A percentile compares a stretch with the other conserved stretches of the same genome.
phyloP scores from a whole-genome alignment of 75 land plant species.

The Ceratopteris richardii region DNA sequence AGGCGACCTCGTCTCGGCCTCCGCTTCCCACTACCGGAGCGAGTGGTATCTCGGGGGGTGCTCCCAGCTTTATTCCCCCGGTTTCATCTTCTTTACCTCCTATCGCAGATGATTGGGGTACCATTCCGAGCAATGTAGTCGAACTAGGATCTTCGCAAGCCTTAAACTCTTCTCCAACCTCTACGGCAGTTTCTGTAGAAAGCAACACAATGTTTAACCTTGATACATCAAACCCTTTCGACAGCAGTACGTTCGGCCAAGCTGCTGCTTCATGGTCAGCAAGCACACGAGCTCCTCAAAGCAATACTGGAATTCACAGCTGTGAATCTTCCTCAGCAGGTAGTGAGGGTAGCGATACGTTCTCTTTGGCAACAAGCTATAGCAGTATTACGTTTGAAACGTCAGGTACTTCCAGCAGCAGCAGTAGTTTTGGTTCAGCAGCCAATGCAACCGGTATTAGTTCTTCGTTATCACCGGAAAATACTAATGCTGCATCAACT shows the following conservation, averaged over 20 bases:
- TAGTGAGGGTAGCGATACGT: background rate
- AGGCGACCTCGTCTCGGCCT: background rate
- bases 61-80: background rate
- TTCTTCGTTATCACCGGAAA: background rate
- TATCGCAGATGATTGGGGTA: constrained; percentile 1
- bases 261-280: background rate
- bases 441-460: background rate
- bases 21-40: background rate
- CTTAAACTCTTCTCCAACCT: background rate
- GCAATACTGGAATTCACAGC: background rate
- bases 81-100: background rate
- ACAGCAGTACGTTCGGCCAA: background rate
- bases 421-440: background rate
- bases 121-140: constrained; percentile 4
- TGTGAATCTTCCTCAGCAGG: background rate
- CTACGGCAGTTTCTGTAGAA: background rate
- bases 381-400: no score
- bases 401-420: background rate
- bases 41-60: background rate
- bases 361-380: background rate
- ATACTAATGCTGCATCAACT: background rate
- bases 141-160: background rate
- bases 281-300: background rate
- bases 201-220: background rate
- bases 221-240: background rate